Conservation (phyloP, 768 basidiomycete species). For the Pisolithus sp. region DNA sequence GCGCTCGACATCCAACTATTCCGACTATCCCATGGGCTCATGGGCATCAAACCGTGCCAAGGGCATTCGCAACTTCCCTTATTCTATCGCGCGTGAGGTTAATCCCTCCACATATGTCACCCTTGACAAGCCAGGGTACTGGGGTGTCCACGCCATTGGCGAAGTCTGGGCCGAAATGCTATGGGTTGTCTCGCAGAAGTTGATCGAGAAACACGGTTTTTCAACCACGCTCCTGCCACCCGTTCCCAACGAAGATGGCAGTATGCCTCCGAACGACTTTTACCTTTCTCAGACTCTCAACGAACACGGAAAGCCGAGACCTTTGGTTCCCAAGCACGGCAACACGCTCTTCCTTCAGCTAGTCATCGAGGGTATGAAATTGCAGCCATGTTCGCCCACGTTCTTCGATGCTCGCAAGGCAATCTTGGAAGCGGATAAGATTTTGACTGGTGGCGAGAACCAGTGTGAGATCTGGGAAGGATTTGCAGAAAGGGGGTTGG, state of each 20-base stretch:
- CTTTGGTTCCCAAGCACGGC: constrained; percentile 82
- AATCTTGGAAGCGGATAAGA: constrained; percentile 84
- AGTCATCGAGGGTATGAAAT: constrained; percentile 88
- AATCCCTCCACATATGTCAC: constrained; percentile 95
- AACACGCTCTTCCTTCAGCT: constrained; percentile 84
- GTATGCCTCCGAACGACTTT: constrained; percentile 59
- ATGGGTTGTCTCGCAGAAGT: constrained; percentile 66
- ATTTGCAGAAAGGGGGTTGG: constrained; percentile 79
- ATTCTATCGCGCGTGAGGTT: constrained; percentile 68
- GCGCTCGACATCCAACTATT: constrained; percentile 64
- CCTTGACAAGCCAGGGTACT: constrained; percentile 89
- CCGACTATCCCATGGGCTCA: constrained; percentile 85
- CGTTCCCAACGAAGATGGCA: constrained; percentile 53
- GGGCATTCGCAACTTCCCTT: constrained; percentile 86
- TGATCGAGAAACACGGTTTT: constrained; percentile 83
- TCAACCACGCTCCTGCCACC: constrained; percentile 79
- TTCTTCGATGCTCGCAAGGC: constrained; percentile 90
- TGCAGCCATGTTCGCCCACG: constrained; percentile 84
- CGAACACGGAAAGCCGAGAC: constrained; percentile 37
- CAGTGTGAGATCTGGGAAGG: constrained; percentile 80
- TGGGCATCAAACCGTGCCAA: constrained; percentile 79
- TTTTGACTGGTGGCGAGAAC: constrained; percentile 92
- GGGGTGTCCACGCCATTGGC: constrained; percentile 88
- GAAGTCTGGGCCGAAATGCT: constrained; percentile 95
- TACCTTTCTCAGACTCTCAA: constrained; percentile 44